phyloP scores from a whole-genome alignment of 179 eudicot species.

The Amaranthus tricolor region DNA sequence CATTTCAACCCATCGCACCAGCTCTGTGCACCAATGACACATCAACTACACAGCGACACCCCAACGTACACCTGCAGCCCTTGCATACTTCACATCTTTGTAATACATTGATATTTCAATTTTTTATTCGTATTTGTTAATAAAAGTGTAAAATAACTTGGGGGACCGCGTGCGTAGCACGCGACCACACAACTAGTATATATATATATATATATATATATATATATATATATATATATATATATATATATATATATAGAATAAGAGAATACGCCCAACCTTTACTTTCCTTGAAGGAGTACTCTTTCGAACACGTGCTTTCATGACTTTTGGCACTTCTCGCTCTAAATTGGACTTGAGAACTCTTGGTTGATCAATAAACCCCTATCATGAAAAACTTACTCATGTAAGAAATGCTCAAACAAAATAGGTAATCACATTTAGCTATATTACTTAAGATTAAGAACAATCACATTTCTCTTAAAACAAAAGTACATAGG shows the following conservation, averaged over 20 bases:
- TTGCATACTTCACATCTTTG: too few relatives aligned
- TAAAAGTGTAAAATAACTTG: too few relatives aligned
- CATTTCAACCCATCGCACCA: too few relatives aligned
- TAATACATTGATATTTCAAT: too few relatives aligned
- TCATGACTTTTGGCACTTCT: slow-evolving; percentile 20
- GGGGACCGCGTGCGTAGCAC: too few relatives aligned
- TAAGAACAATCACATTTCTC: background rate
- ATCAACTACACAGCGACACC: too few relatives aligned
- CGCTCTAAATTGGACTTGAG: slow-evolving; percentile 25
- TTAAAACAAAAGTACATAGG: background rate
- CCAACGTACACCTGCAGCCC: too few relatives aligned
- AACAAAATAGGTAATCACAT: background rate
- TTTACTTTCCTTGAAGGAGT: slow-evolving; percentile 23
- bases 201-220: too few relatives aligned
- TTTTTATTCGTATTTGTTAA: too few relatives aligned
- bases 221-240: too few relatives aligned
- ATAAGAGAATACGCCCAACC: slow-evolving; percentile 11
- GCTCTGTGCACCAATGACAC: too few relatives aligned
- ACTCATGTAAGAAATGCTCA: slow-evolving; percentile 11
- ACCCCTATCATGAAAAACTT: slow-evolving; percentile 24
- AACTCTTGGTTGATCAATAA: slow-evolving; percentile 19
- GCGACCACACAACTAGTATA: too few relatives aligned
- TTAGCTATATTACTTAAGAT: background rate
- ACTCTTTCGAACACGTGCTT: slow-evolving; percentile 18
- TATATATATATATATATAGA: background rate